Evolutionary conservation across 345 rosid genomes (phyloP).

Genomic region (Corymbia maculata): DNA sequence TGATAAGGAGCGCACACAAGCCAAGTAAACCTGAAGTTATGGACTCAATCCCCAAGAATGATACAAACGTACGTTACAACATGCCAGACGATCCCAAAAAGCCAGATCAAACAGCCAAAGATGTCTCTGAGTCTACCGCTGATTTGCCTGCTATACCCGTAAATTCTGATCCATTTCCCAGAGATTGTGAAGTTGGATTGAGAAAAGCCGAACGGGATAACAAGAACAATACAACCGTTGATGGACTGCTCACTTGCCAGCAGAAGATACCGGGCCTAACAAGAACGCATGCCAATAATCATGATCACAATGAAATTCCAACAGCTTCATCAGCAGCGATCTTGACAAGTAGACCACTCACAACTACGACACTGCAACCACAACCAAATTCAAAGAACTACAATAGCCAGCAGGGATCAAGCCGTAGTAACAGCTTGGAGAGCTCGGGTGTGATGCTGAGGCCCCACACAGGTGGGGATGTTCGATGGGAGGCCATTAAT

Average conservation of each 20-base stretch:
- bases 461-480: constrained; percentile 92
- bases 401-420: neutral
- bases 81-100: neutral
- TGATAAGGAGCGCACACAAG: neutral
- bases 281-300: neutral
- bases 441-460: constrained; percentile 38
- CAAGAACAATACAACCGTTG: neutral
- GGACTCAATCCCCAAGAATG: neutral
- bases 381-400: neutral
- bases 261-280: neutral
- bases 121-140: neutral
- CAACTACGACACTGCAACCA: neutral
- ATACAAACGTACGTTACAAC: neutral
- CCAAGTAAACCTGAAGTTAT: neutral
- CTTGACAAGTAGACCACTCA: neutral
- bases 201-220: neutral
- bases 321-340: neutral
- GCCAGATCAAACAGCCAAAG: neutral
- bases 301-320: neutral
- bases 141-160: neutral
- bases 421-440: constrained; percentile 51
- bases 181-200: neutral
- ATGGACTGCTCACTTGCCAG: neutral
- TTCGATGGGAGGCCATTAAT: constrained; percentile 81
- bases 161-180: neutral